Evolutionary conservation across 106 monocot species (phyloP), one percentile per base, ranked within the genome.

Genomic region (Amphibolis antarctica): DNA sequence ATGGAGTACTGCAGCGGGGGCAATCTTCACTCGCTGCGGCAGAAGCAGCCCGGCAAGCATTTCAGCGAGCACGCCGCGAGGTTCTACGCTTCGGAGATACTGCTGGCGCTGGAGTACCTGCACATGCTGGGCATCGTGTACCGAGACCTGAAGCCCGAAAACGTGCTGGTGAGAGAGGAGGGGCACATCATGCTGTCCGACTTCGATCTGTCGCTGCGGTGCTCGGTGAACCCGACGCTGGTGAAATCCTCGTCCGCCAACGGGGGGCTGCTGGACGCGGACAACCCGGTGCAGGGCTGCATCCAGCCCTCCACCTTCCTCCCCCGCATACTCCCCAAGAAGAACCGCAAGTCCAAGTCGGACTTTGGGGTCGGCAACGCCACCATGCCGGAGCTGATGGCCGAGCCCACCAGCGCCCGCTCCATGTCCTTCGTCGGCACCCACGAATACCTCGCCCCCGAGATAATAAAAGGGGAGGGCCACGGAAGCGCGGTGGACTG

Each of bases 181-280:
- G 94, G 94, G 58, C 94, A 94, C 75, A 86, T 94, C 56, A 94
- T 94, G 94, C 86, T 94, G 63, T 94, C 94, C 5, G 94, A 94
- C 76, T 94, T 94, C 27, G 94, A 94, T 66, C 89, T 94, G 67
- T 89, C 94, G 18, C 53, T 94, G 20, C 72, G 72, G 1, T 72
- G 72, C 65, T 27, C 64, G 17, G 64, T 72, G 46, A 65, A 56
- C 57, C 72, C 72, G 1, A 72, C 72, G 10, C 72, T 72, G 7
- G 72, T 72, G 14, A 72, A 64, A 28, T 72, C 72, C 44, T 50
- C 60, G 3, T 36, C 60, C 18, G 60, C 28, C 46, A 29, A 17
- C 0, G 36, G 14, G n/a, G 28, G 10, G 17, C 47, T 60, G 29
- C 48, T 60, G 12, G 70, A 61, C 20, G 3, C 45, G 0, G 60